Base-by-base conservation (phyloP, 495 filamentous ascomycete genomes). In the Penicillium paxilli region DNA sequence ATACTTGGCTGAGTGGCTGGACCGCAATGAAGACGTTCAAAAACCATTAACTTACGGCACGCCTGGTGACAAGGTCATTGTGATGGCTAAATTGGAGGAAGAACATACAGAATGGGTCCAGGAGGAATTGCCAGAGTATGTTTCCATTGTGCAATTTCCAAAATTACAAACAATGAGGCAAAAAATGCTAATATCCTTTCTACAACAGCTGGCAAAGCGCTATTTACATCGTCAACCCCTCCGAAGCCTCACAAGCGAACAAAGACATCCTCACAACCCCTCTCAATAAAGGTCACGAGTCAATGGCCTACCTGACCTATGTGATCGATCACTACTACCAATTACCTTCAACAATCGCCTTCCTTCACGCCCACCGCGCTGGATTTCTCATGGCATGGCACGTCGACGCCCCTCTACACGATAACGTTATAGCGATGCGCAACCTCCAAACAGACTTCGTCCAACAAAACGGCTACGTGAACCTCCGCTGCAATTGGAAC, bases 241-340 rank as follows among this genome's bases (percentile, higher is more conserved):
- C 81, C 10, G 64, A 53, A 1, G 79, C 78, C 6, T 69, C 69
- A 12, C 70, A 76, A 77, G 24, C 80, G 73, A 14, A 80, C 70
- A 47, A 51, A 12, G 19, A 58, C 4, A 46, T 51, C 14, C 69
- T 74, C 55, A 78, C 62, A 48, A 78, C 67, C 0, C 60, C 65
- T 11, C n/a, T 60, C 10, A 89, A 89, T 60, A 91, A 91, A 69
- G 88, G 88, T 40, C 83, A 90, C 57, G 88, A 92, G 66, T 85
- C 83, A 9, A 85, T 90, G 79, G 79, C 84, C 24, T 92, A 92
- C 66, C 74, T 89, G 12, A 85, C 80, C 44, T 90, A 88, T 64
- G 76, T 92, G 52, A 83, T 88, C 57, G 84, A 90, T 60, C 71
- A 85, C 69, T 92, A 90, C 72, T 66, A 89, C 58, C 51, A 68